Base-by-base conservation (phyloP, 2,329 filamentous ascomycete genomes). In the Botrytis tulipae region DNA sequence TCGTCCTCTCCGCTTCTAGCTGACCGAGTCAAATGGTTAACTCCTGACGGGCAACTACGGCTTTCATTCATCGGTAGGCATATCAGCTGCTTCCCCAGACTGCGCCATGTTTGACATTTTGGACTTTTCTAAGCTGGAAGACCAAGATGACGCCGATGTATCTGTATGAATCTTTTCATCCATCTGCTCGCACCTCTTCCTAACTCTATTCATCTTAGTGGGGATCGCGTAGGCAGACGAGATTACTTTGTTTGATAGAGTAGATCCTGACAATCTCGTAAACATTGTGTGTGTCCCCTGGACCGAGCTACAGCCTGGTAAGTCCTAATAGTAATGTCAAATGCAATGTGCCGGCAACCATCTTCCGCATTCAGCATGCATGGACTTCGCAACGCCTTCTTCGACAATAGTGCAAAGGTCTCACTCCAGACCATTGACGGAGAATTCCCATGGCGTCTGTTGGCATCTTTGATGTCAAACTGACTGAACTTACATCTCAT, bases 71-170 rank as follows among this genome's bases (percentile, higher is more conserved):
- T n/a, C 44, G 51, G 32, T 16, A 60, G 37, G 7, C 16, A 42
- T 51, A 51, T 69, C 71, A 73, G 71, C 71, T 73, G 71, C 54
- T 73, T 42, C 71, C 32, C 63, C 61, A n/a, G 22, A 37, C 71
- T 69, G 63, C 71, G 57, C 63, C 42, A 69, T 69, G 54, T 69
- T 68, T 73, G 32, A 61, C 63, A 73, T 69, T 69, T 69, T 73
- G 51, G 48, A 69, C 63, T 42, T 62, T 35, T 46, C 62, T 59
- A 18, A 70, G 37, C 32, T n/a, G 54, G n/a, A 37, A 37, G 37
- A 48, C 29, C 5, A 32, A 35, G n/a, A 46, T n/a, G 29, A 60
- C 40, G 37, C 25, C 18, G 22, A 20, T 57, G 10, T 37, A 14
- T 37, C 8, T 61, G 40, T 35, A n/a, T 51, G 54, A 29, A 72